phyloP scores from a whole-genome alignment of 768 basidiomycete species.

The Amanita subjunquillea region DNA sequence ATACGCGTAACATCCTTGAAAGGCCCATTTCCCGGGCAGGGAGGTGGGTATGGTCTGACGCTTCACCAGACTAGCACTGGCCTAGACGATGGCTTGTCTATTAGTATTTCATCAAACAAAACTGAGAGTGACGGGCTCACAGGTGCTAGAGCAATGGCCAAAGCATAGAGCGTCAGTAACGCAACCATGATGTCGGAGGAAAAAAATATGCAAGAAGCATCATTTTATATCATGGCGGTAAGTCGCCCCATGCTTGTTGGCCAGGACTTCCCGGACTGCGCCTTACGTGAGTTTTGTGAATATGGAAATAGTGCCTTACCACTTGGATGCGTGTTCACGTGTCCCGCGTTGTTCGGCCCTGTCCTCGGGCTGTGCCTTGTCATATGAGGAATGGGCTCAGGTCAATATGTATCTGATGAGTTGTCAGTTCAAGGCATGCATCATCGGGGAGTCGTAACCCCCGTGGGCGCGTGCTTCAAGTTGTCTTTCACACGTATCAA shows the following conservation, averaged over 20 bases:
- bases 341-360: neutral
- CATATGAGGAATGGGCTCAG: neutral
- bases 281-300: neutral
- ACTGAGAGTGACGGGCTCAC: slow-evolving; percentile 17
- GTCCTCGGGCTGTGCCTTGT: neutral
- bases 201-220: slow-evolving; percentile 8
- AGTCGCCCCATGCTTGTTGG: slow-evolving; percentile 2
- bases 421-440: neutral
- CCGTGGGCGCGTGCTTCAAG: neutral
- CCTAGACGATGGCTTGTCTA: slow-evolving; percentile 9
- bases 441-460: neutral
- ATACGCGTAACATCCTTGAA: slow-evolving; percentile 55
- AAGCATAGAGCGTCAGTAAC: slow-evolving; percentile 20
- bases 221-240: slow-evolving; percentile 13
- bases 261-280: neutral
- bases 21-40: slow-evolving; percentile 47
- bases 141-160: slow-evolving; percentile 26
- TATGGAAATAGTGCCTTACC: neutral
- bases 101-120: slow-evolving; percentile 1
- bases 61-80: slow-evolving; percentile 20
- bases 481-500: neutral
- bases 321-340: too few species aligned
- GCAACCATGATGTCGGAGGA: slow-evolving; percentile 19
- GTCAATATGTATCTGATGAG: neutral
- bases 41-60: slow-evolving; percentile 29